Conservation (phyloP, 2,329 filamentous ascomycete genomes). For the Mollisia scopiformis region DNA sequence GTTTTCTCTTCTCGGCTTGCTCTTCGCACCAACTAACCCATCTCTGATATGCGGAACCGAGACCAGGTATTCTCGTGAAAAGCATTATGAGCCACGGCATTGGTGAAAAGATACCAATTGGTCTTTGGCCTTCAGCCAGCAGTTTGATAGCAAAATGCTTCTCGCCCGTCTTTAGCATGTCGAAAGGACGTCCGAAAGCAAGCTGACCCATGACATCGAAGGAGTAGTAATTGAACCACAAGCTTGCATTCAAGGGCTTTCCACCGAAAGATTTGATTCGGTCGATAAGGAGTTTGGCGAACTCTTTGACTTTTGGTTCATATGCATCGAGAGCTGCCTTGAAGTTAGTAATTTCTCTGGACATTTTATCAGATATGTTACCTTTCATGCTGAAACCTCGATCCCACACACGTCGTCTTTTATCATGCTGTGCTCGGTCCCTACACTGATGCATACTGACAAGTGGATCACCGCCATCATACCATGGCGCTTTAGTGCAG, state of each 20-base stretch:
- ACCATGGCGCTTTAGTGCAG: conserved; percentile 16
- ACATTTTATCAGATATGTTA: conserved; percentile 17
- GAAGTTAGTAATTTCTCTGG: conserved; percentile 20
- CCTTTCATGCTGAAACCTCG: conserved; percentile 18
- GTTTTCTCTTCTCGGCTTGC: conserved; percentile 18
- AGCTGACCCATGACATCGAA: conserved; percentile 24
- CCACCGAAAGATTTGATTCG: conserved; percentile 7
- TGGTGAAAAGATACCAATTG: conserved; percentile 1
- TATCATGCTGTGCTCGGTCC: no score
- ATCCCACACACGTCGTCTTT: no score
- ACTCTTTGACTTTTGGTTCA: conserved; percentile 16
- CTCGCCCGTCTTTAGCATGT: conserved; percentile 14
- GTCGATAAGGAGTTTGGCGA: conserved; percentile 15
- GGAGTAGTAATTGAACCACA: conserved; percentile 16
- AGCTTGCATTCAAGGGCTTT: conserved; percentile 11
- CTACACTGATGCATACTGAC: no score
- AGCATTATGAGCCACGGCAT: conserved; percentile 28
- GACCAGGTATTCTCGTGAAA: conserved; percentile 21
- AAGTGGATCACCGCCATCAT: conserved; percentile 18
- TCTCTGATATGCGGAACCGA: conserved; percentile 1
- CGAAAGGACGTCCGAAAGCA: conserved; percentile 14
- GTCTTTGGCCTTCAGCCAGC: conserved; percentile 15
- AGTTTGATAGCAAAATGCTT: conserved; percentile 12
- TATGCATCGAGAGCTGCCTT: conserved; percentile 14
- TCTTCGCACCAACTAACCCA: conserved; percentile 17